Evolutionary conservation across 768 basidiomycete species (phyloP).

Genomic region (Holtermanniella nyarrowii): DNA sequence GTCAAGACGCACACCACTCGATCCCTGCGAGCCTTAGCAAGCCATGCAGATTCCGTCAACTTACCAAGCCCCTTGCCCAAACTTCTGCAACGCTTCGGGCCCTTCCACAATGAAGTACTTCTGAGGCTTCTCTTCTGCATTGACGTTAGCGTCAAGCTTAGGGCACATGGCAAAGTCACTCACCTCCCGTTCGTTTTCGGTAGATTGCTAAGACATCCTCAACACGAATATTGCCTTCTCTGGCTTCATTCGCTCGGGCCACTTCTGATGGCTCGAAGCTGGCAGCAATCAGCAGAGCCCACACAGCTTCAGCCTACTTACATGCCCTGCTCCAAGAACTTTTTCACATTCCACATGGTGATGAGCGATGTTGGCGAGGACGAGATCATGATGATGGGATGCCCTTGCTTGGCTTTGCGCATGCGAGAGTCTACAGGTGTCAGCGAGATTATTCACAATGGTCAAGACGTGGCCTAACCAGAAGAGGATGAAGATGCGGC

Average conservation of each 20-base stretch:
- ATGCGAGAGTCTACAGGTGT: not conserved
- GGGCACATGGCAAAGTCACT: slow-evolving; percentile 43
- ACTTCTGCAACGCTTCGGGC: slow-evolving; percentile 82
- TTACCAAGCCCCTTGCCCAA: slow-evolving; percentile 73
- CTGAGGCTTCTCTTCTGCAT: slow-evolving; percentile 39
- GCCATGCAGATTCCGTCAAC: slow-evolving; percentile 3
- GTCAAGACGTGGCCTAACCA: not conserved
- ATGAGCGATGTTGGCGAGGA: slow-evolving; percentile 89
- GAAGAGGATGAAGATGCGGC: not conserved
- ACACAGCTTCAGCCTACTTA: slow-evolving; percentile 40
- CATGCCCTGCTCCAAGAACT: slow-evolving; percentile 81
- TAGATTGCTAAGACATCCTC: slow-evolving; percentile 30
- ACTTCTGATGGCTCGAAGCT: slow-evolving; percentile 34
- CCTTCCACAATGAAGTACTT: slow-evolving; percentile 83
- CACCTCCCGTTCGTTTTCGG: slow-evolving; percentile 27
- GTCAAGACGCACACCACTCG: slow-evolving; percentile 96
- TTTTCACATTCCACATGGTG: slow-evolving; percentile 95
- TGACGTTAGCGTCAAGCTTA: not conserved
- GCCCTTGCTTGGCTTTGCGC: slow-evolving; percentile 52
- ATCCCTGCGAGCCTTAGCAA: slow-evolving; percentile 46
- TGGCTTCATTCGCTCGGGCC: slow-evolving; percentile 23
- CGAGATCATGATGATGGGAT: slow-evolving; percentile 95
- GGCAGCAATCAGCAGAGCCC: not conserved
- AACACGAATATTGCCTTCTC: slow-evolving; percentile 20
- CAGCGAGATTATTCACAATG: not conserved